Base-by-base conservation (phyloP, 208 protist genomes). In the Vickermania spadyakhi region DNA sequence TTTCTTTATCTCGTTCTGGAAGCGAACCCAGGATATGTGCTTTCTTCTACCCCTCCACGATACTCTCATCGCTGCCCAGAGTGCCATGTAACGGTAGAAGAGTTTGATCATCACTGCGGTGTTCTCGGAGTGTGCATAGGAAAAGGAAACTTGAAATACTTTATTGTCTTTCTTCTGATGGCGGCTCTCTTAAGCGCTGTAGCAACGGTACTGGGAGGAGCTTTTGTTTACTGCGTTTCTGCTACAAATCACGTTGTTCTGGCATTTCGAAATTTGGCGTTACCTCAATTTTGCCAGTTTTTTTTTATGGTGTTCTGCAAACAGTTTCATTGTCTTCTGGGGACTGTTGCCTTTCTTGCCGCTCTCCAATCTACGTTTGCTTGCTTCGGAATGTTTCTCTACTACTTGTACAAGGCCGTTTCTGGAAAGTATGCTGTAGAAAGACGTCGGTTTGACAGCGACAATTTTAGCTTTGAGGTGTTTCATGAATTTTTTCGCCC, bases 81-180 rank as follows among this genome's bases (percentile, higher is more conserved):
- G 0, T 91, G 84, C 54, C 42, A 57, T 5, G 13, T 75, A n/a
- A 66, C 65, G 13, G 77, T 95, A 25, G 56, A 75, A 7, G 77
- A 80, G 36, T 95, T 81, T 54, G 89, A 95, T 58, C 89, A 95
- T 56, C 89, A 95, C 53, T 95, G 89, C 68, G 62, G 55, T 27
- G 69, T 84, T 25, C 5, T 92, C 5, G 84, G 84, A 1, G 76
- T 56, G 1, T 93, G 86, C 70, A 77, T 95, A 23, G 89, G 77
- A 0, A 62, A 56, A n/a, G 65, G 84, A 0, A 95, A 82, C 31
- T 81, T 87, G 64, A 59, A 65, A 14, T 95, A 84, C 65, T 93
- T 95, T 56, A 55, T 89, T 31, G 42, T 65, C 3, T 90, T 91
- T 56, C 53, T 83, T 14, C n/a, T 66, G 3, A 54, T 31, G 21